Evolutionary conservation across 495 filamentous ascomycete genomes (phyloP).

Genomic region (Neurospora sp.): DNA sequence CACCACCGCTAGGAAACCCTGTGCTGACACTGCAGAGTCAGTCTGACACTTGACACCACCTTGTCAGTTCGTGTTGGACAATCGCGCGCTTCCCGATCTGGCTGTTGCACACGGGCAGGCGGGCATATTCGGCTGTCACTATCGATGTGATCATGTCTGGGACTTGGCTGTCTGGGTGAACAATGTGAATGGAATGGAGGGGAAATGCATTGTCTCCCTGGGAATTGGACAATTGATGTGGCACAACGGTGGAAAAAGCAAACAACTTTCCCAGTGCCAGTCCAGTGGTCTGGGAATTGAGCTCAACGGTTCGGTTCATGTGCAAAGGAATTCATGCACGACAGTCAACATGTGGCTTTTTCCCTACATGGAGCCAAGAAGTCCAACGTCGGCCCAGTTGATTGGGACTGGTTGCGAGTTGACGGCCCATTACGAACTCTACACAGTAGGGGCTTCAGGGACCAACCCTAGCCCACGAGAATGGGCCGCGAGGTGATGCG

Average conservation of each 20-base stretch:
- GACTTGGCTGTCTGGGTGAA: no score
- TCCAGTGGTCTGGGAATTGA: not conserved
- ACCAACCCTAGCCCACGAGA: not conserved
- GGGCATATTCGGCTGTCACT: no score
- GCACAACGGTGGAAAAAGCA: no score
- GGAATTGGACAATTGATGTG: not conserved
- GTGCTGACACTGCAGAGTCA: not conserved
- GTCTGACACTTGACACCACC: not conserved
- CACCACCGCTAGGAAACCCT: not conserved
- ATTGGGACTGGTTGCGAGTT: not conserved
- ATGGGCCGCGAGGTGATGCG: not conserved
- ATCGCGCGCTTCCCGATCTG: constrained; percentile 1
- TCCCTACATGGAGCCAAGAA: no score
- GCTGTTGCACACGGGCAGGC: not conserved
- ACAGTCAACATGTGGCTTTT: not conserved
- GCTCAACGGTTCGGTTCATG: not conserved
- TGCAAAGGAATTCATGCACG: not conserved
- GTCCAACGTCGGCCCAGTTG: not conserved
- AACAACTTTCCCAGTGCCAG: no score
- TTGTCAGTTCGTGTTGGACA: not conserved
- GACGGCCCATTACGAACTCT: not conserved
- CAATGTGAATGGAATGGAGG: not conserved
- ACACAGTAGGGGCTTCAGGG: no score
- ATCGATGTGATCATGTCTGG: no score
- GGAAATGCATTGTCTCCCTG: not conserved